These are phyloP conservation scores for Sextonia rubra DNA, from an alignment of 164 flowering plant genomes.

Conservation along the genomic window DNA sequence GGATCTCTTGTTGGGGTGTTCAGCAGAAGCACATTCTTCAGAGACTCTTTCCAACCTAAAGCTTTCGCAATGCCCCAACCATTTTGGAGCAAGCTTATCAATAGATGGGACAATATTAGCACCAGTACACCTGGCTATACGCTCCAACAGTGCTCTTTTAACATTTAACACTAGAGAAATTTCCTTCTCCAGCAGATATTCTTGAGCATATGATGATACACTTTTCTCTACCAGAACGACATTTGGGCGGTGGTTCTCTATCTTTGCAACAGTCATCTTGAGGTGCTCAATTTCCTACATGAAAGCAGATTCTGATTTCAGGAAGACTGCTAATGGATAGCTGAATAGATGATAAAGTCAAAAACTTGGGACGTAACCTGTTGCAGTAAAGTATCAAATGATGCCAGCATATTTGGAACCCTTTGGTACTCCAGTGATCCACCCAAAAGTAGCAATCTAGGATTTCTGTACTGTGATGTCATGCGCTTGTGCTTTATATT, in stretches of 20 bases:
- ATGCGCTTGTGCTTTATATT: slow-evolving; percentile 97
- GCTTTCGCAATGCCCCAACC: slow-evolving; percentile 84
- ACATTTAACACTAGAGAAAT: slow-evolving; percentile 92
- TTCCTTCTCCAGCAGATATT: slow-evolving; percentile 79
- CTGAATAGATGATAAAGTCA: not conserved
- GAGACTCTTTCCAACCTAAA: slow-evolving; percentile 66
- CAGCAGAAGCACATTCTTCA: slow-evolving; percentile 51
- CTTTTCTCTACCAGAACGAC: slow-evolving; percentile 94
- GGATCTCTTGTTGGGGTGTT: slow-evolving; percentile 58
- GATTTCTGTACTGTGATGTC: slow-evolving; percentile 87
- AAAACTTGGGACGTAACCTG: slow-evolving; percentile 49
- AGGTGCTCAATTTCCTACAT: slow-evolving; percentile 90
- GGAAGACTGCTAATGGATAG: not conserved
- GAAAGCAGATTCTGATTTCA: slow-evolving; percentile 11
- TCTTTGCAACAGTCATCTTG: slow-evolving; percentile 73
- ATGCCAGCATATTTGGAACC: slow-evolving; percentile 74
- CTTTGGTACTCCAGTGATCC: slow-evolving; percentile 93
- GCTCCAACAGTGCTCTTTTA: slow-evolving; percentile 76
- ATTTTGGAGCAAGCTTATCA: slow-evolving; percentile 53
- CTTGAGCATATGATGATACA: slow-evolving; percentile 92
- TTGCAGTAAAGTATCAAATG: slow-evolving; percentile 77
- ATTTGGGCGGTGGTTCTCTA: slow-evolving; percentile 88
- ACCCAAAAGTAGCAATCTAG: slow-evolving; percentile 79
- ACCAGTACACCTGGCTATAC: slow-evolving; percentile 89
- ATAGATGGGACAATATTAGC: slow-evolving; percentile 72